Conservation (phyloP, 1,284 basidiomycete species). For the Tremellales sp. region DNA sequence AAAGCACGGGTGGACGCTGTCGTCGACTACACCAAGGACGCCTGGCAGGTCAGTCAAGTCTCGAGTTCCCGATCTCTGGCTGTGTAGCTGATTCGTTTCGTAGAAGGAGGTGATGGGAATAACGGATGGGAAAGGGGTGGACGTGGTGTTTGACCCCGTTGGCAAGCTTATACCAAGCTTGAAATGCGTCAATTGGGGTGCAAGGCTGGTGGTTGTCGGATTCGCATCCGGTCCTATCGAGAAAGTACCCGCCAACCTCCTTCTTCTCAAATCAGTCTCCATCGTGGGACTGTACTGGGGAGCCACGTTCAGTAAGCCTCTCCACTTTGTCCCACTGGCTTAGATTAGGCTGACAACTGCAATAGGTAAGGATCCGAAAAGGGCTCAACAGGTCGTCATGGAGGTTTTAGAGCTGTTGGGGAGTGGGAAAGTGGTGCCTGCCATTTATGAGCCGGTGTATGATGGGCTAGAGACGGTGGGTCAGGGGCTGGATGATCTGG, state of each 20-base stretch:
- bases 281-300: slow-evolving; percentile 83
- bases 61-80: background rate
- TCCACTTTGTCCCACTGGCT: too few relatives aligned
- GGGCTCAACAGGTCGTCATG: slow-evolving; percentile 66
- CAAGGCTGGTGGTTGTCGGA: slow-evolving; percentile 83
- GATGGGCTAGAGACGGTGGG: slow-evolving; percentile 67
- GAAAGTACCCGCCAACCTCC: slow-evolving; percentile 83
- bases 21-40: slow-evolving; percentile 48
- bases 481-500: slow-evolving; percentile 51
- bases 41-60: slow-evolving; percentile 41
- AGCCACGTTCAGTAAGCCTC: slow-evolving; percentile 63
- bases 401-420: slow-evolving; percentile 68
- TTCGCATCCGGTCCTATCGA: slow-evolving; percentile 87
- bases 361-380: slow-evolving; percentile 64
- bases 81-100: slow-evolving; percentile 1
- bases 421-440: slow-evolving; percentile 63
- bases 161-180: slow-evolving; percentile 49
- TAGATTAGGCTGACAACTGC: background rate
- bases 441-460: slow-evolving; percentile 69
- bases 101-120: slow-evolving; percentile 56
- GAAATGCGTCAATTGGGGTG: slow-evolving; percentile 93
- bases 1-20: slow-evolving; percentile 47
- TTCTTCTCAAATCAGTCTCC: slow-evolving; percentile 80
- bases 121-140: slow-evolving; percentile 74
- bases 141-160: slow-evolving; percentile 87